Conservation (phyloP, 768 basidiomycete species). For the Mycena chlorophos region DNA sequence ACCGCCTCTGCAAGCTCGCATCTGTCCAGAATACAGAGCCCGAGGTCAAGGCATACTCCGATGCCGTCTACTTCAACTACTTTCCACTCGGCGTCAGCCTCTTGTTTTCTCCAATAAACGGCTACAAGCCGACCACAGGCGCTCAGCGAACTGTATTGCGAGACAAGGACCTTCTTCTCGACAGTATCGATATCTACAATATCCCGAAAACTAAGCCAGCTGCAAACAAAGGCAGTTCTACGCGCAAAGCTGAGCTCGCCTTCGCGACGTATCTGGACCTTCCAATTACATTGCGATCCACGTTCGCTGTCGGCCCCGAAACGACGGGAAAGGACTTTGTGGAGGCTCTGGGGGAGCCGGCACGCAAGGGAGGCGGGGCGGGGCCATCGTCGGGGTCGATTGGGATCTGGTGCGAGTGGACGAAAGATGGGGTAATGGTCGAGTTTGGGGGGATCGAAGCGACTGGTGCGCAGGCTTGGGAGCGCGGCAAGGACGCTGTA, state of each 20-base stretch:
- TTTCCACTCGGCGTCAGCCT: constrained; percentile 77
- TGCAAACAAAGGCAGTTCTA: constrained; percentile 35
- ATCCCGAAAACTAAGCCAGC: constrained; percentile 34
- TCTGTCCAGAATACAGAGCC: constrained; percentile 37
- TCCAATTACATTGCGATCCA: constrained; percentile 50
- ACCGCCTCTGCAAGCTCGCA: constrained; percentile 32
- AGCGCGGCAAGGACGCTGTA: constrained; percentile 74
- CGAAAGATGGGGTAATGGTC: constrained; percentile 76
- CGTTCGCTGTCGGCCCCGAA: constrained; percentile 44
- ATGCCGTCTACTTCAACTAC: constrained; percentile 88
- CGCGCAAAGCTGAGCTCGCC: constrained; percentile 47
- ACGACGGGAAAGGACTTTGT: constrained; percentile 83
- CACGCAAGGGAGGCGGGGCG: constrained; percentile 86
- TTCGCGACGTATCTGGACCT: constrained; percentile 60
- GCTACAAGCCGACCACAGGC: constrained; percentile 58
- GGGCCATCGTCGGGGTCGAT: constrained; percentile 84
- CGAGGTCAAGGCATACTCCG: constrained; percentile 76
- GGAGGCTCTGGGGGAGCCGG: constrained; percentile 74
- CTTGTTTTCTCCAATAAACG: constrained; percentile 65
- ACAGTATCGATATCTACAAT: constrained; percentile 86
- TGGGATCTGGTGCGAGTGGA: constrained; percentile 94
- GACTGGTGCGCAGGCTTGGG: constrained; percentile 83
- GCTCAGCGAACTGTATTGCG: constrained; percentile 47
- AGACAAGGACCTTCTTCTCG: constrained; percentile 54
- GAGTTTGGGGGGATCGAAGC: constrained; percentile 82